Evolutionary conservation across 2,329 filamentous ascomycete species (phyloP), one percentile per base, ranked within the genome.

Genomic region (Pseudogymnoascus sp.): DNA sequence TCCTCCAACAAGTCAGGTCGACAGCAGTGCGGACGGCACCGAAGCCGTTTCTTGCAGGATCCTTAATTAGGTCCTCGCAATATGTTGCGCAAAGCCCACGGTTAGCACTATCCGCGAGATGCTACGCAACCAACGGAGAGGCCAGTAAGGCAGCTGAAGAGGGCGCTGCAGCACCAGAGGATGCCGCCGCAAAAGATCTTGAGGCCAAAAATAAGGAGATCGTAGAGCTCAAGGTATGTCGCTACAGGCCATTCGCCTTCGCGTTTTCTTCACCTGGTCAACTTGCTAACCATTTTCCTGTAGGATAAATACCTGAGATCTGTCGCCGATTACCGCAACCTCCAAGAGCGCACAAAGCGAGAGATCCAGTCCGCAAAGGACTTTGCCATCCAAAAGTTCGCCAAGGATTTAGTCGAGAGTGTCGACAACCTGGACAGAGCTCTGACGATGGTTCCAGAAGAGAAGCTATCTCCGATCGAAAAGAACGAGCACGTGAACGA

Each of bases 341-440:
- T 99, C 61, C 93, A 97, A 81, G 91, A 97, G 73, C 91, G 95
- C 73, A 96, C 91, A 46, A 85, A 88, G 76, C 91, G 95, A 73
- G 95, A 99, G 70, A 88, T 96, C 75, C 90, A 95, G 77, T 79
- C 84, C 18, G 91, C 93, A 18, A 88, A 89, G 71, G 90, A 96
- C 78, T 99, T 96, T 72, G 95, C 93, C 72, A 95, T 99, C 73
- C 91, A 96, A 75, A 81, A 88, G 70, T 97, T 99, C 78, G 91
- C 93, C 73, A 89, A 91, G 77, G 95, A 99, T 78, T 87, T 99
- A 53, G 86, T 97, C 70, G 95, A 99, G 76, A 91, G 86, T 73
- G 88, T 99, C 73, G 95, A 99, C 79, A 99, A 97, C 83, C 87
- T 99, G 67, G 95, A 99, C 78, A 93, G 93, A 69, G 95, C 95